Conservation (phyloP, 495 filamentous ascomycete genomes). For the Hyaloscypha hepaticicola region DNA sequence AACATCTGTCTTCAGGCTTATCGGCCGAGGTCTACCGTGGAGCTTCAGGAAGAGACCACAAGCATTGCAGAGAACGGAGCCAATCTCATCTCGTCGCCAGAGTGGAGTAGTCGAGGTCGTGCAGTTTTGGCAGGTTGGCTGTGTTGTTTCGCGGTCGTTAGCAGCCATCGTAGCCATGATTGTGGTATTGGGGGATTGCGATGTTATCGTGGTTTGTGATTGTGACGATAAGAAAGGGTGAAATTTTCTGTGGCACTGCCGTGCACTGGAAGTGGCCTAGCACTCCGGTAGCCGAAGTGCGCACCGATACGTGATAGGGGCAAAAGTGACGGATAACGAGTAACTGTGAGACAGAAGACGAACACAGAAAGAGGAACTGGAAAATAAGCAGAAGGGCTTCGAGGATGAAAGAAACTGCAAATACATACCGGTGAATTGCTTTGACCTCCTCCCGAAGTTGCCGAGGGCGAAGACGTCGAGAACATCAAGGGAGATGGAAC, state of each 20-base stretch:
- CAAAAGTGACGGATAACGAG: neutral
- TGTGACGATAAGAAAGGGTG: constrained; percentile 42
- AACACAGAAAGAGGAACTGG: constrained; percentile 1
- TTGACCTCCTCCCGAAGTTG: constrained; percentile 66
- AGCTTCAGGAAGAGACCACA: constrained; percentile 97
- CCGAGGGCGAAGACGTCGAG: constrained; percentile 55
- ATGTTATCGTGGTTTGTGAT: constrained; percentile 32
- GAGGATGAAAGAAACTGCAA: constrained; percentile 1
- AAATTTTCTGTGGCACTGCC: constrained; percentile 21
- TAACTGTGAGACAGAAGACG: neutral
- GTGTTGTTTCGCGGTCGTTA: constrained; percentile 56
- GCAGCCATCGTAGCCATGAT: constrained; percentile 61
- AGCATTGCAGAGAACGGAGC: constrained; percentile 98
- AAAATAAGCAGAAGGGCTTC: neutral
- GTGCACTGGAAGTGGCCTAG: no score
- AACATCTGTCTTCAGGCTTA: constrained; percentile 97
- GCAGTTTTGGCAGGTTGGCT: constrained; percentile 98
- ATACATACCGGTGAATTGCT: constrained; percentile 65
- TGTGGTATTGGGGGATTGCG: constrained; percentile 39
- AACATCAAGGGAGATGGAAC: constrained; percentile 21
- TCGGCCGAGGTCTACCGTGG: constrained; percentile 87
- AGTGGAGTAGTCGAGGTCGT: constrained; percentile 91
- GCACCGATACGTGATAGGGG: constrained; percentile 12
- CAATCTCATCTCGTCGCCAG: constrained; percentile 95
- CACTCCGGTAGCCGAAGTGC: constrained; percentile 19